These are phyloP conservation scores for Paecilomyces sp. DNA, from an alignment of 2,329 filamentous ascomycete genomes.

Conservation along the genomic window DNA sequence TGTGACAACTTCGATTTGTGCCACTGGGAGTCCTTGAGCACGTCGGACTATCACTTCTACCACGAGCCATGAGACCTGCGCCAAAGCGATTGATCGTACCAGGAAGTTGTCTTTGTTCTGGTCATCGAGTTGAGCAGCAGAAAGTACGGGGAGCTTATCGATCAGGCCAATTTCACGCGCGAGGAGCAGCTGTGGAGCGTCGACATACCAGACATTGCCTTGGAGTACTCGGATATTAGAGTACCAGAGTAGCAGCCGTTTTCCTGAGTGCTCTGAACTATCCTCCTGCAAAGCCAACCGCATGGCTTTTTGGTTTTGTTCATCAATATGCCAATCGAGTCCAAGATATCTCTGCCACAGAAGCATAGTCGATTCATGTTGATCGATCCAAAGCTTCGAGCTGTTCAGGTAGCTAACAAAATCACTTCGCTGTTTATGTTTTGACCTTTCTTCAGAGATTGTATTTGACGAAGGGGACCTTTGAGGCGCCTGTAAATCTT, in stretches of 20 bases:
- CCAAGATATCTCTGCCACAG: neutral
- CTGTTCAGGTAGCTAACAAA: neutral
- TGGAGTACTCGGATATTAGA: neutral
- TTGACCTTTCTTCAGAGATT: too few species aligned
- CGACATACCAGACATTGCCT: neutral
- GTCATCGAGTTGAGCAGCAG: slow-evolving; percentile 11
- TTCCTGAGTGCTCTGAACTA: neutral
- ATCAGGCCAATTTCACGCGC: slow-evolving; percentile 14
- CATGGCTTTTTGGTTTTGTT: neutral
- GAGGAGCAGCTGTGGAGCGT: slow-evolving; percentile 11
- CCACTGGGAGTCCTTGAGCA: slow-evolving; percentile 16
- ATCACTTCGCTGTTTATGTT: too few species aligned
- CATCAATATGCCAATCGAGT: neutral
- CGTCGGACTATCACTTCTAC: slow-evolving; percentile 13
- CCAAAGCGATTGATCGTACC: slow-evolving; percentile 15
- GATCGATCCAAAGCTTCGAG: neutral
- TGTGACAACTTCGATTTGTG: slow-evolving; percentile 14
- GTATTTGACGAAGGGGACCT: too few species aligned
- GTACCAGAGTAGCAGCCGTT: neutral
- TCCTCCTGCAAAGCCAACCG: neutral
- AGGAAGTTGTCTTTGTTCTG: slow-evolving; percentile 17
- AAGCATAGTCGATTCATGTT: neutral
- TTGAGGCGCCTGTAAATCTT: neutral
- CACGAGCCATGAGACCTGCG: slow-evolving; percentile 17
- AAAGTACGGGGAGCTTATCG: slow-evolving; percentile 10